A percentile compares a stretch with the other conserved stretches of the same genome.
phyloP scores from a whole-genome alignment of 176 grass and related monocot species.

The Carex cristatella region DNA sequence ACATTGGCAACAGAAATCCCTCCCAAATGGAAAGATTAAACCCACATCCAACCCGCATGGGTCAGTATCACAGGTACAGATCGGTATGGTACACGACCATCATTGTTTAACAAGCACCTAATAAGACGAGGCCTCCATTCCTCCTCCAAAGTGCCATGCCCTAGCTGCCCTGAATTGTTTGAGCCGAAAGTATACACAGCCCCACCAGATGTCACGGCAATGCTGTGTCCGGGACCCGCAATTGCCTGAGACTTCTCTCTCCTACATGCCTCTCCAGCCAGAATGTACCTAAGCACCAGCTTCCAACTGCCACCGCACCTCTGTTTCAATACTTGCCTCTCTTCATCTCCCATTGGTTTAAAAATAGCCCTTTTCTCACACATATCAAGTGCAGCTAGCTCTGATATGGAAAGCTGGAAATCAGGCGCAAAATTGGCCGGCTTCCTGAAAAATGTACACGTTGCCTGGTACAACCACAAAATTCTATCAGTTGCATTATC shows the following conservation, averaged over 20 bases:
- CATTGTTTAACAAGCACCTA: slow-evolving; percentile 52
- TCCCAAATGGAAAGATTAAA: slow-evolving; percentile 16
- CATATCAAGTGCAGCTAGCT: slow-evolving; percentile 86
- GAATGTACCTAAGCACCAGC: slow-evolving; percentile 86
- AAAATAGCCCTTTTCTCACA: slow-evolving; percentile 82
- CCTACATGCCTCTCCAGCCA: slow-evolving; percentile 64
- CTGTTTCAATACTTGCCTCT: slow-evolving; percentile 63
- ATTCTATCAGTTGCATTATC: slow-evolving; percentile 62
- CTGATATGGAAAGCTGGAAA: slow-evolving; percentile 62
- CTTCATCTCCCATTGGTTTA: slow-evolving; percentile 65
- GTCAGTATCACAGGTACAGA: neutral
- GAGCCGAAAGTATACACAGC: slow-evolving; percentile 69
- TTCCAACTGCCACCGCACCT: slow-evolving; percentile 74
- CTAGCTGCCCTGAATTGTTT: slow-evolving; percentile 83
- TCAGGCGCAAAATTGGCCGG: slow-evolving; percentile 83
- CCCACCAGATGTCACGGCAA: slow-evolving; percentile 58
- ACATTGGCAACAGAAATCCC: slow-evolving; percentile 8
- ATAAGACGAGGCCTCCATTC: slow-evolving; percentile 74
- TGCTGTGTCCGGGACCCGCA: slow-evolving; percentile 76
- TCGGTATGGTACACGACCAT: neutral
- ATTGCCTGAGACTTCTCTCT: slow-evolving; percentile 82
- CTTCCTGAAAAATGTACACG: slow-evolving; percentile 86
- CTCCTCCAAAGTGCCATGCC: slow-evolving; percentile 71
- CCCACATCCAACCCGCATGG: neutral
- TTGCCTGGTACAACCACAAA: slow-evolving; percentile 50